Evolutionary conservation across 208 protist genomes (phyloP), one percentile per base, ranked within the genome.

Genomic region (Acanthamoeba triangularis): DNA sequence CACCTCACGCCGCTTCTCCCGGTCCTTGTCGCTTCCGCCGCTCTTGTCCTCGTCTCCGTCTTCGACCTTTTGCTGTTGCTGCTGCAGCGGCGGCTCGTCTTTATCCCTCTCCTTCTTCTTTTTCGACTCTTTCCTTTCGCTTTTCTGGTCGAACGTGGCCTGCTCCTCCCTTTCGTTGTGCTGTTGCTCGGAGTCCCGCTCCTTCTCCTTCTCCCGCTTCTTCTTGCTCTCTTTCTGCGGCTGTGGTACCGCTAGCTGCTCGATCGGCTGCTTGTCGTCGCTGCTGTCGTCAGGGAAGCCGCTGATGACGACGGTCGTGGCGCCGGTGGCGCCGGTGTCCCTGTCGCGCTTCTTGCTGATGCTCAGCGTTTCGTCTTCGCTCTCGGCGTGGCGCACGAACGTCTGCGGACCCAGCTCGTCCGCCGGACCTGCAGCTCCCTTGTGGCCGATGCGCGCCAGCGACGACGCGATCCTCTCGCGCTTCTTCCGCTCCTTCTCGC

Each of bases 21-120:
- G 87, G 18, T 93, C 87, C 47, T 93, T 92, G 61, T 92, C 61
- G 33, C 61, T 72, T 90, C 56, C 82, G 35, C 85, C 56, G 35
- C 61, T 23, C 41, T 92, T 63, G 44, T 88, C 87, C 37, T 69
- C 87, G 14, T 78, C 37, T 41, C 37, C 87, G 37, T 76, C 61
- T n/a, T 91, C 87, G 13, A 5, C 65, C 65, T 93, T 93, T 69
- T 25, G 23, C 37, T 41, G 37, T 47, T 44, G 13, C 82, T 69
- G 82, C 56, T 41, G 49, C 80, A 20, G n/a, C 80, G 3, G 41
- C 37, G 59, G 20, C 33, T 90, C 44, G 6, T 93, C 87, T 76
- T 93, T 93, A 23, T 93, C 87, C 28, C 87, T 33, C 65, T 93
- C 87, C n/a, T 93, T 93, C 59, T 93, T 93, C 28, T 93, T 93